Base-by-base conservation (phyloP, 306 rosid genomes). In the Cicer cuneatum region DNA sequence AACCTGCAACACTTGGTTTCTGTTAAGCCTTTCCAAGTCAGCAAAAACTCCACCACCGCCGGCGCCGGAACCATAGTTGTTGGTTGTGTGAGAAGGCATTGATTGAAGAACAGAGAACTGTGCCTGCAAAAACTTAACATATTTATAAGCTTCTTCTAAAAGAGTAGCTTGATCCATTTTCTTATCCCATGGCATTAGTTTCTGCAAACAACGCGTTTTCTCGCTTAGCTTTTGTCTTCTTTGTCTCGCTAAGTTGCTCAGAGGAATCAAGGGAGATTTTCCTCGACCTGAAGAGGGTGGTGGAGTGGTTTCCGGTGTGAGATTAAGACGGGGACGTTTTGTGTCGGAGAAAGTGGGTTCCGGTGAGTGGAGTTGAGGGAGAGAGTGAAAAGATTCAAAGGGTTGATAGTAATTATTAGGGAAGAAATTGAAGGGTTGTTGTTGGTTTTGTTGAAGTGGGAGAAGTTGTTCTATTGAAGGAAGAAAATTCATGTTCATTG, bases 161-260 rank as follows among this genome's bases (percentile, higher is more conserved):
- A 90, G 86, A 1, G 97, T 86, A 0, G 92, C 90, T 42, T 86
- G 92, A 67, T 90, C 97, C 99, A 94, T 91, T 72, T 90, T 92
- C 73, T 79, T 88, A 81, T 94, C 97, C 90, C 90, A 90, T 0
- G 99, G 99, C 73, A 94, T 84, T 6, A 94, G 86, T 75, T 83
- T 87, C 86, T 88, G 93, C 43, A 92, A 77, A 79, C 93, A 90
- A 18, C 97, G 89, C 0, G 87, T 88, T 83, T 91, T 94, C 65
- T 94, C 98, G 77, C 96, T 84, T 49, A 91, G 82, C 74, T 77
- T 91, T 68, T 88, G 97, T 12, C 97, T 78, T 1, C 97, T 64
- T 63, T 81, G 83, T 18, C 99, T 67, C 0, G 93, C 90, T 46
- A 91, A 77, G 7, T 45, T 72, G 83, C 88, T 84, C 69, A 75